These are phyloP conservation scores for Didymella arachidicola DNA, from an alignment of 2,329 filamentous ascomycete genomes.

Conservation along the genomic window DNA sequence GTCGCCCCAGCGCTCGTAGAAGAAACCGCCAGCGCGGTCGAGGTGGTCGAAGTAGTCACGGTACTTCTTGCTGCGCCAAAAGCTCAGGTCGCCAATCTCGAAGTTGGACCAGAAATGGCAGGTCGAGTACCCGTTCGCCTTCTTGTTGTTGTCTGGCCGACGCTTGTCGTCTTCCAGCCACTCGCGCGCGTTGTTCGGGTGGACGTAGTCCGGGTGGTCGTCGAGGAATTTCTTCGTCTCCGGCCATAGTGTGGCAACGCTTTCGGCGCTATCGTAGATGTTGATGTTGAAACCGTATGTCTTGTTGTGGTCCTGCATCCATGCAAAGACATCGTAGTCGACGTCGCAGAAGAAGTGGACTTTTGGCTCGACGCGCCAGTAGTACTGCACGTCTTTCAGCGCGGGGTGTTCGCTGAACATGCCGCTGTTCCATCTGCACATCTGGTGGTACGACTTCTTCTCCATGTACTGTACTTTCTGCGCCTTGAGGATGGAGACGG, in stretches of 20 bases:
- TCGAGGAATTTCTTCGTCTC: conserved; percentile 90
- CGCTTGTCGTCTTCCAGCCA: conserved; percentile 84
- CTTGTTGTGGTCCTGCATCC: conserved; percentile 98
- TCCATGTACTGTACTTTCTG: conserved; percentile 89
- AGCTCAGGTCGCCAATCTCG: conserved; percentile 90
- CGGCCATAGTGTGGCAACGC: conserved; percentile 91
- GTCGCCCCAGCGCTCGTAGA: conserved; percentile 98
- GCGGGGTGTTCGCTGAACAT: conserved; percentile 97
- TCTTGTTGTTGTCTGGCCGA: conserved; percentile 79
- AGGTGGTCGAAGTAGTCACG: conserved; percentile 97
- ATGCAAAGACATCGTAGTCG: conserved; percentile 98
- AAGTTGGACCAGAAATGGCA: conserved; percentile 99
- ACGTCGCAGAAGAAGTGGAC: conserved; percentile 99
- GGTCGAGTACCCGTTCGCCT: conserved; percentile 92
- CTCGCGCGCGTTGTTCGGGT: conserved; percentile 82
- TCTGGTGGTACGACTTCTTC: conserved; percentile 93
- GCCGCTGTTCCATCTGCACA: conserved; percentile 99
- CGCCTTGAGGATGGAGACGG: conserved; percentile 80
- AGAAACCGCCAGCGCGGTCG: conserved; percentile 93
- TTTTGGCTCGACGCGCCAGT: conserved; percentile 98
- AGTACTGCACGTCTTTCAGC: conserved; percentile 82
- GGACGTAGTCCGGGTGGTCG: conserved; percentile 80
- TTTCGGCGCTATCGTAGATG: conserved; percentile 89
- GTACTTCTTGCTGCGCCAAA: conserved; percentile 90
- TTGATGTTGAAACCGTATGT: conserved; percentile 99